Evolutionary conservation across 495 filamentous ascomycete species (phyloP), one percentile per base, ranked within the genome.

Genomic region (Penicillium dipodomyicola): DNA sequence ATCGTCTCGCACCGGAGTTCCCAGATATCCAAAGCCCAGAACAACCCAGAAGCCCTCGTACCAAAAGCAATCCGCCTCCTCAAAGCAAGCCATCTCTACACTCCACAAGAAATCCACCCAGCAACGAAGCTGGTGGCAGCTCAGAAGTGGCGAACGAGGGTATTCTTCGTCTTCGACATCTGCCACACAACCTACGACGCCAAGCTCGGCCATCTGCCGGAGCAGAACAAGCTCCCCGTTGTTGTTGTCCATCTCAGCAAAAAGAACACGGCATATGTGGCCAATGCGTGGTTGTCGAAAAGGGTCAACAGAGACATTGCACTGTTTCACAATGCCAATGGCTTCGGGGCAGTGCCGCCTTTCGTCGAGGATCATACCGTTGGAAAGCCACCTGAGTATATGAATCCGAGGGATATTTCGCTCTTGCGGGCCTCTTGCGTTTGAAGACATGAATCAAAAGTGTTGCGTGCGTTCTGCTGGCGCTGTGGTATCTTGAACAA

Each of bases 131-230:
- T 68, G 9, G 42, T 68, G 8, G 63, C 66, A 14, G 54, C 61
- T 3, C 66, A 68, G 30, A 64, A 67, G 35, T 68, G 61, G 64
- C 52, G 51, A 44, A 68, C 58, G 10, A 59, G 66, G 33, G 45
- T 54, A 14, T 68, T 64, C 45, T 54, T 68, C 35, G 66, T 68
- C 39, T 68, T 68, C 48, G 64, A 68, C 25, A 67, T 68, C 44
- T 59, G 56, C 46, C 49, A 68, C 17, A 56, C 58, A 42, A 33
- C 58, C 17, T 68, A 68, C 58, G 54, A 68, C 30, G 54, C 57
- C 20, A 58, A 29, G 27, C 66, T 67, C 11, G 66, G 61, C 32
- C 66, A 67, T 57, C 64, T 68, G 29, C 66, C 64, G 0, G 61
- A 68, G 43, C 61, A 67, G 6, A 68, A 68, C 33, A 62, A 64